Conservation (phyloP, 352 stramenopile genomes). For the Globisporangium paddicum region DNA sequence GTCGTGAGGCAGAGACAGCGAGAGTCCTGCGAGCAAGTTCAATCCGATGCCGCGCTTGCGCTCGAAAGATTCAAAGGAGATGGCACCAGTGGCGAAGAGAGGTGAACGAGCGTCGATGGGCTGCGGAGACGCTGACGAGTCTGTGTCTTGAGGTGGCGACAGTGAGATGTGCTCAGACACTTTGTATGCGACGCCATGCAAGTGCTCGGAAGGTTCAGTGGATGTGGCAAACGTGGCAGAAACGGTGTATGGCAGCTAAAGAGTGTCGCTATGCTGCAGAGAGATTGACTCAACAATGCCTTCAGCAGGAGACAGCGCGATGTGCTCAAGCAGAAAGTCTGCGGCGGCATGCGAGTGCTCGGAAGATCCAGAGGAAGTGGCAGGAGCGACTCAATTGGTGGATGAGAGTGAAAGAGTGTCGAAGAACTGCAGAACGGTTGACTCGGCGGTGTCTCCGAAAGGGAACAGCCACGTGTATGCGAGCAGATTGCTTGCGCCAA, state of each 20-base stretch:
- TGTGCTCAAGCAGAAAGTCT: background rate
- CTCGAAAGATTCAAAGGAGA: conserved; percentile 25
- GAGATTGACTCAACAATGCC: background rate
- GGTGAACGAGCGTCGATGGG: background rate
- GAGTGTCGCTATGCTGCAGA: background rate
- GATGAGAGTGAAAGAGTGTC: background rate
- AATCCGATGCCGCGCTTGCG: conserved; percentile 10
- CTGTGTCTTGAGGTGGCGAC: background rate
- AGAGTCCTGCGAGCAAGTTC: background rate
- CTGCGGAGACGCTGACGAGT: background rate
- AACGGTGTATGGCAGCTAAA: too few species aligned
- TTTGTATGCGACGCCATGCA: background rate
- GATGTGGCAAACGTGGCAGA: conserved; percentile 1
- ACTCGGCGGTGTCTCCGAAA: background rate
- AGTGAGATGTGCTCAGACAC: background rate
- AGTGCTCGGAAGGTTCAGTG: conserved; percentile 4
- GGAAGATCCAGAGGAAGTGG: conserved; percentile 32
- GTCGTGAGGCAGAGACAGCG: background rate
- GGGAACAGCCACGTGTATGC: background rate
- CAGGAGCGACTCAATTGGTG: conserved; percentile 13
- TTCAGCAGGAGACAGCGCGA: background rate
- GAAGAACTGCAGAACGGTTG: conserved; percentile 6
- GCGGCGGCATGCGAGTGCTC: conserved; percentile 7
- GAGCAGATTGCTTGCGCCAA: background rate
- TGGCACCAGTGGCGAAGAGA: conserved; percentile 16